phyloP scores from a whole-genome alignment of 306 rosid genomes.

The Sechiopsis laciniata region DNA sequence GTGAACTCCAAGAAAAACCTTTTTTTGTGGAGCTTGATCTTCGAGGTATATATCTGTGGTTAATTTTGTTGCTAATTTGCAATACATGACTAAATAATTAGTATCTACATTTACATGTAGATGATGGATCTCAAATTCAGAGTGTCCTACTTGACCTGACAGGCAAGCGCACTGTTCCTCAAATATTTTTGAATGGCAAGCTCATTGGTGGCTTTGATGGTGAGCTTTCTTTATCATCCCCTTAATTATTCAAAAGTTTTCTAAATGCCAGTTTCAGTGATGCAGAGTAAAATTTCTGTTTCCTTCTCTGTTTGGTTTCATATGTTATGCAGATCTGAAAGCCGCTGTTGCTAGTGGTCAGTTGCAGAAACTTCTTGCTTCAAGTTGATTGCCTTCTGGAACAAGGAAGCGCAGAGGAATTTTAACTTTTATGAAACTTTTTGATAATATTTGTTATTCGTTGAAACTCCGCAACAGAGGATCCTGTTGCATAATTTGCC shows the following conservation, averaged over 20 bases:
- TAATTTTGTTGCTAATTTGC: neutral
- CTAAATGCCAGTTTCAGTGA: neutral
- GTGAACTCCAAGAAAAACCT: constrained; percentile 48
- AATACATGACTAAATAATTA: neutral
- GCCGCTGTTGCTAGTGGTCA: constrained; percentile 64
- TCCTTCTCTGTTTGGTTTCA: neutral
- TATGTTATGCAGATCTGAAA: constrained; percentile 48
- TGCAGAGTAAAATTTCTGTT: neutral
- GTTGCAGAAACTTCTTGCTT: constrained; percentile 62
- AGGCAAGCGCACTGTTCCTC: constrained; percentile 79
- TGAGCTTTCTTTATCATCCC: constrained; percentile 39
- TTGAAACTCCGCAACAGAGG: constrained; percentile 8
- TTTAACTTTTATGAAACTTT: neutral
- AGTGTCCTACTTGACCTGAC: constrained; percentile 62
- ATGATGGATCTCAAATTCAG: constrained; percentile 75
- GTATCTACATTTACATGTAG: constrained; percentile 29
- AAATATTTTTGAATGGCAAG: constrained; percentile 78
- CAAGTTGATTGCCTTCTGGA: constrained; percentile 42
- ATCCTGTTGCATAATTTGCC: neutral
- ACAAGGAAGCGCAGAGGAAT: neutral
- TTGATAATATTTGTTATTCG: constrained; percentile 14
- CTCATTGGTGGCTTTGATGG: constrained; percentile 94
- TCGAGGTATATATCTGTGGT: constrained; percentile 44
- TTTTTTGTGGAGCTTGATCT: constrained; percentile 81
- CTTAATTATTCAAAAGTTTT: neutral